Evolutionary conservation across 257 asterid genomes (phyloP).

Genomic region (Ophiorrhiza pumila): DNA sequence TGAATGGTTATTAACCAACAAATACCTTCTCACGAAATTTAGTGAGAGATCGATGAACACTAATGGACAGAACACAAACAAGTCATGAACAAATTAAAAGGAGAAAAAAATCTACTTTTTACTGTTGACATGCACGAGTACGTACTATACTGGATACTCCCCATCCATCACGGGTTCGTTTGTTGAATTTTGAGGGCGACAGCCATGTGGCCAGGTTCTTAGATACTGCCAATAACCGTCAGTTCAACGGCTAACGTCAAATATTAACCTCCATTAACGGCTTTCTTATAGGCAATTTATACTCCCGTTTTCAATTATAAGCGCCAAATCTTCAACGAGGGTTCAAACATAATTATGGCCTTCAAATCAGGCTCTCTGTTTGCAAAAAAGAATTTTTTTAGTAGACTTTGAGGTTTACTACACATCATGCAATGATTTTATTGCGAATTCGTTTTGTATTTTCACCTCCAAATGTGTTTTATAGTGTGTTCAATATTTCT

Average conservation of each 20-base stretch:
- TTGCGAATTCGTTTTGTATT: not conserved
- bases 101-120: too few relatives aligned
- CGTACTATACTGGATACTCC: not conserved
- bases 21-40: too few relatives aligned
- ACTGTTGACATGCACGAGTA: not conserved
- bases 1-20: too few relatives aligned
- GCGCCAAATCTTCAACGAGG: not conserved
- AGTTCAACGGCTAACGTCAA: conserved; percentile 45
- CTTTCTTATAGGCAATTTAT: conserved; percentile 26
- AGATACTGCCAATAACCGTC: conserved; percentile 33
- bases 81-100: too few relatives aligned
- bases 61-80: too few relatives aligned
- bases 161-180: not conserved
- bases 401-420: not conserved
- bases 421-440: not conserved
- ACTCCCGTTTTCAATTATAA: not conserved
- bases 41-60: too few relatives aligned
- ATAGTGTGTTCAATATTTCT: too few relatives aligned
- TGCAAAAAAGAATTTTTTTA: not conserved
- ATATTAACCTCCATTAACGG: conserved; percentile 50
- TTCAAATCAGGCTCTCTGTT: conserved; percentile 7
- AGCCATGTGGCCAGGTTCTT: conserved; percentile 41
- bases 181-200: conserved; percentile 36
- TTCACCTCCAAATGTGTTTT: too few relatives aligned
- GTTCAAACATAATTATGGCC: not conserved